Conservation (phyloP, 495 filamentous ascomycete species). For the Tetracladium marchalianum region DNA sequence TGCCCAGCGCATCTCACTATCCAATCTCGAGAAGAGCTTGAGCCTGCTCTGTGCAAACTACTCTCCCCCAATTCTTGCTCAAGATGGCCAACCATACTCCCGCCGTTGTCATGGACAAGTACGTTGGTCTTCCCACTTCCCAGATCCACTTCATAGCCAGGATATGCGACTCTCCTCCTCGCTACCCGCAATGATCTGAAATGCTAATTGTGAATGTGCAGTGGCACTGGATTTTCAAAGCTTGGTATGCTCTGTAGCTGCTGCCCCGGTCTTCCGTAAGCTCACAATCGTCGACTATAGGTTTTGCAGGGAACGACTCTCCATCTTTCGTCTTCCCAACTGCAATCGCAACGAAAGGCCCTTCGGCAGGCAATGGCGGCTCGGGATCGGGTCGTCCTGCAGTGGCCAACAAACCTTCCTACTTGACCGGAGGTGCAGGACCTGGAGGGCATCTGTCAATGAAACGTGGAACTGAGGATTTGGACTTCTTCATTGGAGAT, state of each 20-base stretch:
- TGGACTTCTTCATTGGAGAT: slow-evolving; percentile 98
- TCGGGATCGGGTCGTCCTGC: slow-evolving; percentile 80
- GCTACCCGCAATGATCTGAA: not conserved
- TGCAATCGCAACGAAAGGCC: slow-evolving; percentile 89
- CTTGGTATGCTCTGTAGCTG: slow-evolving; percentile 52
- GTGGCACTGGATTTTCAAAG: slow-evolving; percentile 98
- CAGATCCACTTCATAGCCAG: slow-evolving; percentile 11
- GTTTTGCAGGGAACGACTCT: slow-evolving; percentile 98
- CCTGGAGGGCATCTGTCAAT: slow-evolving; percentile 68
- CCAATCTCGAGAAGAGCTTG: not conserved
- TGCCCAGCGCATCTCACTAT: not conserved
- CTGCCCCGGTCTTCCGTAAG: not conserved
- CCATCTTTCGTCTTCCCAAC: slow-evolving; percentile 99
- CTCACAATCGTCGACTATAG: slow-evolving; percentile 36
- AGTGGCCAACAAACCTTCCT: slow-evolving; percentile 88
- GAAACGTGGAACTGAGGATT: slow-evolving; percentile 93
- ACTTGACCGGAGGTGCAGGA: slow-evolving; percentile 84
- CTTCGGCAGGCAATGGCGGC: slow-evolving; percentile 52
- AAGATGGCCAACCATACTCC: slow-evolving; percentile 94
- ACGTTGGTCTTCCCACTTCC: slow-evolving; percentile 32
- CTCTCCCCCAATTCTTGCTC: not conserved
- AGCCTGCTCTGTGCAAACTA: not conserved
- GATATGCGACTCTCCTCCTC: slow-evolving; percentile 1
- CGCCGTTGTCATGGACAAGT: slow-evolving; percentile 99
- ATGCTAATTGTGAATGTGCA: slow-evolving; percentile 29